Conservation (phyloP, 495 filamentous ascomycete genomes). For the Neurospora sp. region DNA sequence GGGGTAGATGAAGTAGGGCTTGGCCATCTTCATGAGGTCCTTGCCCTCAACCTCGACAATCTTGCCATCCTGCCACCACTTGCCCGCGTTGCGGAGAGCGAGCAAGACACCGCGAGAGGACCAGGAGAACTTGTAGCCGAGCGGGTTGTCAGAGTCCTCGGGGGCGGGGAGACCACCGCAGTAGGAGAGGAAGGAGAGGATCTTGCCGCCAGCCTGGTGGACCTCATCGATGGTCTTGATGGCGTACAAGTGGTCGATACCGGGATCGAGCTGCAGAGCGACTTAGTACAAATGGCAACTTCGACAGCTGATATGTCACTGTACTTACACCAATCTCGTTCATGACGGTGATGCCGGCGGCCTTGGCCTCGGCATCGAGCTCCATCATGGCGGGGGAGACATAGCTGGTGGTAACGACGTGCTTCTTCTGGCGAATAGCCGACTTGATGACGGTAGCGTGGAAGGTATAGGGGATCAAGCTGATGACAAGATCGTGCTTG, state of each 20-base stretch:
- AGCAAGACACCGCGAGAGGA: constrained; percentile 73
- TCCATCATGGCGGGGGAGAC: constrained; percentile 88
- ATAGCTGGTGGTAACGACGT: constrained; percentile 96
- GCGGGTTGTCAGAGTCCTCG: constrained; percentile 78
- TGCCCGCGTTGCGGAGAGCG: constrained; percentile 76
- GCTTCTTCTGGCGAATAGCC: constrained; percentile 85
- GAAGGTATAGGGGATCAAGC: constrained; percentile 86
- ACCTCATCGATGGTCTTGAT: constrained; percentile 81
- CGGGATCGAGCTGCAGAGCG: constrained; percentile 13
- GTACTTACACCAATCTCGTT: constrained; percentile 81
- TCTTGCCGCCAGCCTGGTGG: constrained; percentile 76
- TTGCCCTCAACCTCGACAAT: constrained; percentile 44
- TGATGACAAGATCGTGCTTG: constrained; percentile 71
- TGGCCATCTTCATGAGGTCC: constrained; percentile 77
- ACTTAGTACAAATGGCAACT: constrained; percentile 10
- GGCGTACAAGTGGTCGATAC: constrained; percentile 74
- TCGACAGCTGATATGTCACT: constrained; percentile 13
- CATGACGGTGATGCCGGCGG: constrained; percentile 93
- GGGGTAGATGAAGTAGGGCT: constrained; percentile 86
- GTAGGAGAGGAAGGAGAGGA: constrained; percentile 73
- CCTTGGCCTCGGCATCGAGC: constrained; percentile 72
- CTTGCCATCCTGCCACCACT: constrained; percentile 71
- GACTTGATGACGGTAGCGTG: constrained; percentile 86
- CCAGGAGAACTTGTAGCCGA: constrained; percentile 96
- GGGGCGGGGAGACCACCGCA: constrained; percentile 66